Evolutionary conservation across 129 eudicot species (phyloP).

Genomic region (Chrysanthemum seticuspe): DNA sequence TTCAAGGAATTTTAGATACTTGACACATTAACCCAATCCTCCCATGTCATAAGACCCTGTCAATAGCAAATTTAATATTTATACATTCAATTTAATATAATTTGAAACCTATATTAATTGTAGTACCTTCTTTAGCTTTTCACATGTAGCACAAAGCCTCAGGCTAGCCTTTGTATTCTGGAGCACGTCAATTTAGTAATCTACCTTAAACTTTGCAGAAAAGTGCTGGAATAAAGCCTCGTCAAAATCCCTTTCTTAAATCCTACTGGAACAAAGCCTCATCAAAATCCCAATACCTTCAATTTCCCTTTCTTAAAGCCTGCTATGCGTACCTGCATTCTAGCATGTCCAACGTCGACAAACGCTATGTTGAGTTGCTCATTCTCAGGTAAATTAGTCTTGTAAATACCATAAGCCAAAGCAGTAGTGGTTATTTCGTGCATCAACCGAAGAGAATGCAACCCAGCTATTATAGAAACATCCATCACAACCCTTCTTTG

Average conservation of each 20-base stretch:
- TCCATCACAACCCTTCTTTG: slow-evolving; percentile 75
- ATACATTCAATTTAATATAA: too few relatives aligned
- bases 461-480: slow-evolving; percentile 82
- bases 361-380: slow-evolving; percentile 81
- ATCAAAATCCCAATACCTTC: slow-evolving; percentile 80
- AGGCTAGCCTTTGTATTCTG: too few relatives aligned
- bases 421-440: slow-evolving; percentile 95
- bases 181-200: too few relatives aligned
- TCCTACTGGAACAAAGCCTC: slow-evolving; percentile 41
- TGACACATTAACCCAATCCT: slow-evolving; percentile 1
- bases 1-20: neutral
- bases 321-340: slow-evolving; percentile 44
- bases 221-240: too few relatives aligned
- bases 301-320: slow-evolving; percentile 85
- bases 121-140: too few relatives aligned
- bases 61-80: too few relatives aligned
- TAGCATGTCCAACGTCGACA: slow-evolving; percentile 80
- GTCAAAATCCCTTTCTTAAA: too few relatives aligned
- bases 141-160: too few relatives aligned
- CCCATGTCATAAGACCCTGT: too few relatives aligned
- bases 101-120: too few relatives aligned
- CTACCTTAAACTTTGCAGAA: too few relatives aligned
- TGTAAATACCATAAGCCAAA: slow-evolving; percentile 86
- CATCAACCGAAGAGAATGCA: slow-evolving; percentile 77
- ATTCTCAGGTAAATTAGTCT: slow-evolving; percentile 82